Base-by-base conservation (phyloP, 441 rosid species). In the Biscutella laevigata region DNA sequence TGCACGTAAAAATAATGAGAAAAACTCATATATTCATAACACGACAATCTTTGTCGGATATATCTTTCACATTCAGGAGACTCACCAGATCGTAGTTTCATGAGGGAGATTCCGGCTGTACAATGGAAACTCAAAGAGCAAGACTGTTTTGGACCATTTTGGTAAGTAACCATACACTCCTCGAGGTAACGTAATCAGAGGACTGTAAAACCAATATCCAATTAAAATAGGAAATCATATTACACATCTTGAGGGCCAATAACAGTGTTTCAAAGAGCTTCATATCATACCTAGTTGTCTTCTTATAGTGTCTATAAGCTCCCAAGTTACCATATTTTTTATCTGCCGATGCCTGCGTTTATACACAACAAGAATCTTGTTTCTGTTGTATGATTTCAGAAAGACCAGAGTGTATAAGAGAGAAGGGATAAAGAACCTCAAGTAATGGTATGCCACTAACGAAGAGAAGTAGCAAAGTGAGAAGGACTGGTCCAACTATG, bases 361-460 rank as follows among this genome's bases (percentile, higher is more conserved):
- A 40, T 11, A 44, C 57, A 47, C n/a, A 15, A 61, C 20, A 42
- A 68, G 49, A 48, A 62, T 50, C 28, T 34, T 46, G 22, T 22
- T 40, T 45, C 24, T 19, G 13, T 34, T 22, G 24, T 3, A 10
- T 55, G 25, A 51, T n/a, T 39, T 44, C n/a, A 42, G 15, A 33
- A 34, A 15, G 52, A 17, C 2, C 0, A 7, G 21, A 38, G 45
- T 27, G 22, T n/a, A 35, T n/a, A 2, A 34, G 22, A 16, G 59
- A 17, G 32, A 19, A 47, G 44, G 13, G 37, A 47, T 38, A 37
- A 35, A 42, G 67, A 55, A 91, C 96, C 98, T 91, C 98, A 34
- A 91, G 96, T 71, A 91, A 53, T 46, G 98, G 95, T 63, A 91
- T 67, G 74, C 98, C 96, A 41, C 96, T 91, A 55, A 85, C 57